Evolutionary conservation across 352 stramenopile genomes (phyloP).

Genomic region (Paralagenidium karlingii): DNA sequence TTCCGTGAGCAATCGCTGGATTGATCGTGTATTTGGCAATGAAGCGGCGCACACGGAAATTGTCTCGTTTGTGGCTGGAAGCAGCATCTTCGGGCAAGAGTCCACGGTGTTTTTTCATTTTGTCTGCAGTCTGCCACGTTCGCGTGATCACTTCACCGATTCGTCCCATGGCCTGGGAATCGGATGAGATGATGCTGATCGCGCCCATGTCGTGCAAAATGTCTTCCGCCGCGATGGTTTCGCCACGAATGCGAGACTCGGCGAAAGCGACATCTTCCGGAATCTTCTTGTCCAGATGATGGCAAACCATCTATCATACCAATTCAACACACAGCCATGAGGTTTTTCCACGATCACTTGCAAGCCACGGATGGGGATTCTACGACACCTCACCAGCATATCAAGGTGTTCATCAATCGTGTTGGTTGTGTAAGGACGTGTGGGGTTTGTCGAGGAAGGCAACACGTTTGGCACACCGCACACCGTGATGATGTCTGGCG

Average conservation of each 20-base stretch:
- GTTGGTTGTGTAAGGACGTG: constrained; percentile 92
- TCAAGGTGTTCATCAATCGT: constrained; percentile 98
- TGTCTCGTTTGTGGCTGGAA: constrained; percentile 61
- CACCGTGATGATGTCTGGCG: constrained; percentile 96
- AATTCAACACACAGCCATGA: background rate
- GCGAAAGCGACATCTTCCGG: constrained; percentile 96
- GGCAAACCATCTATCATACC: constrained; percentile 89
- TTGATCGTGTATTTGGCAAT: constrained; percentile 99
- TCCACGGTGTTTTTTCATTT: constrained; percentile 94
- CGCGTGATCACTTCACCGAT: constrained; percentile 94
- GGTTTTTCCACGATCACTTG: background rate
- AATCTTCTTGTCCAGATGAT: constrained; percentile 94
- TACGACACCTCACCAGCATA: constrained; percentile 85
- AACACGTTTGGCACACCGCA: constrained; percentile 89
- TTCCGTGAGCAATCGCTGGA: constrained; percentile 92
- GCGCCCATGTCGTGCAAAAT: constrained; percentile 96
- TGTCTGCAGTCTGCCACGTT: constrained; percentile 97
- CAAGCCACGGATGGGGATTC: constrained; percentile 1
- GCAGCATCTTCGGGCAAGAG: constrained; percentile 74
- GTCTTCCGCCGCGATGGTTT: constrained; percentile 96
- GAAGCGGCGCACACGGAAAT: constrained; percentile 92
- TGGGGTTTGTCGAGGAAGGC: constrained; percentile 95
- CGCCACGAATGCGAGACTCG: constrained; percentile 93
- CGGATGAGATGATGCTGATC: constrained; percentile 94
- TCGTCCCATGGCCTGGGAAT: constrained; percentile 95